A percentile compares a stretch with the other conserved stretches of the same genome.
These are phyloP conservation scores for Clonostachys byssicola DNA, from an alignment of 2,329 filamentous ascomycete species.

Conservation along the genomic window DNA sequence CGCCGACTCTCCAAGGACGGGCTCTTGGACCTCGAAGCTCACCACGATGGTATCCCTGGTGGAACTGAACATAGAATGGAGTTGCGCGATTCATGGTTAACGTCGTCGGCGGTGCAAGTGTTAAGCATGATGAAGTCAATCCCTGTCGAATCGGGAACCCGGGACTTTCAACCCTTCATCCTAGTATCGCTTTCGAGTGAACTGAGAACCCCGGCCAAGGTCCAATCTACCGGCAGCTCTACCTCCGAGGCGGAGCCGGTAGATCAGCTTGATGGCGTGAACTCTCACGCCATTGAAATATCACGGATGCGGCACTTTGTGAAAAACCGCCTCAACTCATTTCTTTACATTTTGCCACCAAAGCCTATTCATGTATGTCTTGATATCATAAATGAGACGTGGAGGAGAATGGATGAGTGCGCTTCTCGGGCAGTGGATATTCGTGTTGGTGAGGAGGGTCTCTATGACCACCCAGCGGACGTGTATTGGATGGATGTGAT, in stretches of 20 bases:
- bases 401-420: conserved; percentile 6
- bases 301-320: conserved; percentile 6
- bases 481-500: conserved; percentile 11
- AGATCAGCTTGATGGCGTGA: background rate
- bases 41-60: conserved; percentile 1
- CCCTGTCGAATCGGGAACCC: conserved; percentile 6
- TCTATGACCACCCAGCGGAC: conserved; percentile 4
- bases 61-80: conserved; percentile 4
- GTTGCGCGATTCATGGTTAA: conserved; percentile 6
- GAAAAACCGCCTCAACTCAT: conserved; percentile 4
- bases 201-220: conserved; percentile 1
- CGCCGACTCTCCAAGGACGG: conserved; percentile 9
- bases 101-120: conserved; percentile 8
- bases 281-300: conserved; percentile 6
- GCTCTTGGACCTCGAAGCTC: conserved; percentile 2
- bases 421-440: no score
- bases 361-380: conserved; percentile 7
- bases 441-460: no score
- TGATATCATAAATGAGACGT: conserved; percentile 9
- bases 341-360: conserved; percentile 7
- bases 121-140: conserved; percentile 6
- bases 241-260: background rate
- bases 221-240: no score
- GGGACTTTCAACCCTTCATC: conserved; percentile 5
- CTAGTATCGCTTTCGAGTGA: conserved; percentile 9